Conservation (phyloP, 306 rosid genomes). For the Biancaea sappan region DNA sequence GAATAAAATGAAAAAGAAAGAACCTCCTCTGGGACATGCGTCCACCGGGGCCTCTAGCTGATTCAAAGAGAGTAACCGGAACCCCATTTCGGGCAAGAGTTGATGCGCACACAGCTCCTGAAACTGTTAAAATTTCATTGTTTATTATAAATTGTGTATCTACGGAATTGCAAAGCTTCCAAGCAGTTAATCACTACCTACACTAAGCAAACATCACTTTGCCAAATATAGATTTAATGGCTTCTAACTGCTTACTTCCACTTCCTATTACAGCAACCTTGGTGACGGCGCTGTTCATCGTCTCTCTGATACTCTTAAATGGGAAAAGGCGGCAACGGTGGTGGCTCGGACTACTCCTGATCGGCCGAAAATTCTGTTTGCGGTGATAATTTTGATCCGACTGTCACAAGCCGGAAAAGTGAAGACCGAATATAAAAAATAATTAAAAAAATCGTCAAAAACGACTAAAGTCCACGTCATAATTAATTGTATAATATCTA, state of each 20-base stretch:
- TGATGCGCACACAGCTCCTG: constrained; percentile 92
- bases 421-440: too few relatives aligned
- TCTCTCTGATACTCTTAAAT: background rate
- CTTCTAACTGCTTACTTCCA: constrained; percentile 58
- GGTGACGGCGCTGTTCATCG: constrained; percentile 49
- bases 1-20: background rate
- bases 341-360: too few relatives aligned
- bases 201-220: background rate
- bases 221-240: background rate
- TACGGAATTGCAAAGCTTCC: background rate
- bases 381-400: too few relatives aligned
- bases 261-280: constrained; percentile 81
- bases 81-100: constrained; percentile 78
- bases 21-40: constrained; percentile 92
- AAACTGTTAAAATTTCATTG: constrained; percentile 54
- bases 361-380: too few relatives aligned
- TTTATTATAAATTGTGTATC: background rate
- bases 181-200: too few relatives aligned
- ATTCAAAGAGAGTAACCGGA: constrained; percentile 77
- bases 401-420: too few relatives aligned
- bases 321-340: too few relatives aligned
- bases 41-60: constrained; percentile 97
- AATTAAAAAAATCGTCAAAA: too few relatives aligned
- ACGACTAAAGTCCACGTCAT: too few relatives aligned
- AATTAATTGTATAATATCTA: too few relatives aligned